Percentiles rank a stretch among this genome's conserved stretches.
These are phyloP conservation scores for Chaetomium globosum DNA, from an alignment of 2,329 filamentous ascomycete species.

Conservation along the genomic window DNA sequence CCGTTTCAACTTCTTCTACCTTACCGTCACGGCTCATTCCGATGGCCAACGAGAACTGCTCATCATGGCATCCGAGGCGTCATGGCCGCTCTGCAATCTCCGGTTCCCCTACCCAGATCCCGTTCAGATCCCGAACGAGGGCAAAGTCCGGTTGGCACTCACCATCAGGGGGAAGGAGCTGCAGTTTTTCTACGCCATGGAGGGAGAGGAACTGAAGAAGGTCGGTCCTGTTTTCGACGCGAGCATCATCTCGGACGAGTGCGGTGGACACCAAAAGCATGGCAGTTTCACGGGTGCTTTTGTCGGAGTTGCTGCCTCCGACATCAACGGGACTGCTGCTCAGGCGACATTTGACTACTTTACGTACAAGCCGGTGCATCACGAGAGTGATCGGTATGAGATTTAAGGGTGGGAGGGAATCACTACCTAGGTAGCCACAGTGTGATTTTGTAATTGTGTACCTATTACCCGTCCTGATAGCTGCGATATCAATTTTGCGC, in stretches of 20 bases:
- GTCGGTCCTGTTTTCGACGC: slow-evolving; percentile 62
- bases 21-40: slow-evolving; percentile 59
- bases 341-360: slow-evolving; percentile 57
- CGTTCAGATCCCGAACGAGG: slow-evolving; percentile 55
- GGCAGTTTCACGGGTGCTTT: slow-evolving; percentile 67
- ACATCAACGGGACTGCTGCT: slow-evolving; percentile 55
- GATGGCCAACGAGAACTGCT: slow-evolving; percentile 61
- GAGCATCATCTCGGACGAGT: slow-evolving; percentile 63
- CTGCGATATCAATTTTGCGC: background rate
- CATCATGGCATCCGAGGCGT: slow-evolving; percentile 59
- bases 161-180: slow-evolving; percentile 54
- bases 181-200: slow-evolving; percentile 61
- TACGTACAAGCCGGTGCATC: slow-evolving; percentile 52
- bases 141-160: slow-evolving; percentile 57
- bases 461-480: background rate
- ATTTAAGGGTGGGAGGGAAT: slow-evolving; percentile 23
- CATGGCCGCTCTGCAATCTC: slow-evolving; percentile 57
- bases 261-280: slow-evolving; percentile 61
- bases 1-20: slow-evolving; percentile 67
- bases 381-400: slow-evolving; percentile 55
- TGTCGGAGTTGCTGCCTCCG: slow-evolving; percentile 59
- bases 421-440: background rate
- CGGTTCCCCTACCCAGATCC: slow-evolving; percentile 47
- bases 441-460: background rate
- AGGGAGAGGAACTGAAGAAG: slow-evolving; percentile 48